Evolutionary conservation across 1,139 yeast genomes (phyloP).

Genomic region (Debaryomyces psychrophilus): DNA sequence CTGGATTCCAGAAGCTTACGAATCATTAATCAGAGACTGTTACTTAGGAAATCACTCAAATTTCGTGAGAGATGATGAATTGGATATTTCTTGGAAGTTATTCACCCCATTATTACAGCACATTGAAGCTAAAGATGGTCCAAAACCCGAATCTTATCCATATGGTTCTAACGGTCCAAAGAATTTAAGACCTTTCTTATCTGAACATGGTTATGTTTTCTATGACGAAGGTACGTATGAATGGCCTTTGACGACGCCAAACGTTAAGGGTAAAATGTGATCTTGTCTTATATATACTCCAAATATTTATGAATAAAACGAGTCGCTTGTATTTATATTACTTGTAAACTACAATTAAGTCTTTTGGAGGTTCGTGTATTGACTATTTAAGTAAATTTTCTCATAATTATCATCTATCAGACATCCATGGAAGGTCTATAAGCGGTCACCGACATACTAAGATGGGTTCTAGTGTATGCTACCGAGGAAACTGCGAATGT

Average conservation of each 20-base stretch:
- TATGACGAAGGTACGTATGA: slow-evolving; percentile 64
- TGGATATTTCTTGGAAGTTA: slow-evolving; percentile 88
- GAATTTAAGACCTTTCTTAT: slow-evolving; percentile 61
- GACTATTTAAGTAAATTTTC: slow-evolving; percentile 1
- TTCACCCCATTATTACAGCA: slow-evolving; percentile 87
- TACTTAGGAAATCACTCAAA: slow-evolving; percentile 92
- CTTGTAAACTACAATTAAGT: background rate
- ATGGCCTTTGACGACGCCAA: slow-evolving; percentile 81
- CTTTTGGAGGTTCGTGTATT: background rate
- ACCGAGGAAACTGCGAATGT: slow-evolving; percentile 96
- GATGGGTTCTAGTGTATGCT: slow-evolving; percentile 82
- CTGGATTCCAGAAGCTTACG: slow-evolving; percentile 98
- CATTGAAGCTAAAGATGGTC: slow-evolving; percentile 71
- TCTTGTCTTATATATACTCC: background rate
- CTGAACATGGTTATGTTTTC: slow-evolving; percentile 69
- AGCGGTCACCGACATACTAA: slow-evolving; percentile 84
- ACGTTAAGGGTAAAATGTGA: slow-evolving; percentile 40
- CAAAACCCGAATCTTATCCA: slow-evolving; percentile 67
- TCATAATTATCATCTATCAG: slow-evolving; percentile 32
- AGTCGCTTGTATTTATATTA: no score
- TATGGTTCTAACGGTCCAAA: slow-evolving; percentile 94
- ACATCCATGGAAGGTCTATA: slow-evolving; percentile 74
- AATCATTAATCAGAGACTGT: slow-evolving; percentile 90
- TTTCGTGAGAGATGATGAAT: slow-evolving; percentile 97
- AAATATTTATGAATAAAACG: no score